Conservation (phyloP, 2,329 filamentous ascomycete species). For the Whalleya microplaca region DNA sequence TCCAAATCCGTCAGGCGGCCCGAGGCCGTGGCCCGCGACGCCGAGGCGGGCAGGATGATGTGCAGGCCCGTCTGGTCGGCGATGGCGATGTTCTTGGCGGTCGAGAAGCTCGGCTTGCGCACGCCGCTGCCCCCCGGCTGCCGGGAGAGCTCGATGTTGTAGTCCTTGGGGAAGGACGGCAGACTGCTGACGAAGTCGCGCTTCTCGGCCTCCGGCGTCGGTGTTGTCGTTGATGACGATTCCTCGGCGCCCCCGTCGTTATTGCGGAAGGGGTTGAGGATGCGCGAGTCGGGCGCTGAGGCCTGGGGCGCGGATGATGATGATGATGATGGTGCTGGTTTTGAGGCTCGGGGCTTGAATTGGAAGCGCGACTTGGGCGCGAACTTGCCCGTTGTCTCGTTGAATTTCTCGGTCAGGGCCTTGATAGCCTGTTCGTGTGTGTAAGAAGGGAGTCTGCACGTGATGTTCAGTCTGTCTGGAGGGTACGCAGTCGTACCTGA, state of each 20-base stretch:
- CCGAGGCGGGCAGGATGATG: conserved; percentile 75
- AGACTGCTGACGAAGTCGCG: conserved; percentile 45
- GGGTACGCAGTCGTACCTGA: conserved; percentile 55
- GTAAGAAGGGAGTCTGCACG: conserved; percentile 8
- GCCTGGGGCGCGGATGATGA: conserved; percentile 45
- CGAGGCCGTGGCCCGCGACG: conserved; percentile 71
- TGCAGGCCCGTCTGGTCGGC: conserved; percentile 69
- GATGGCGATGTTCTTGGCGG: conserved; percentile 65
- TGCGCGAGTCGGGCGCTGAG: conserved; percentile 42
- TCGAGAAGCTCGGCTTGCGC: conserved; percentile 66
- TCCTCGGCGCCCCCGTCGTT: conserved; percentile 22
- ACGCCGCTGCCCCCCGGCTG: conserved; percentile 40
- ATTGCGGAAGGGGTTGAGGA: conserved; percentile 23
- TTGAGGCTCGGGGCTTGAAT: conserved; percentile 69
- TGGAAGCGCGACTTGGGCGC: conserved; percentile 80
- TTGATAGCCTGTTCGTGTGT: conserved; percentile 68
- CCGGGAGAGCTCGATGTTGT: conserved; percentile 62
- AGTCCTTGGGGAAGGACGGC: conserved; percentile 49
- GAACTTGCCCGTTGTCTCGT: conserved; percentile 67
- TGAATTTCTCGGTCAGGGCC: conserved; percentile 76
- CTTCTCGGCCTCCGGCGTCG: conserved; percentile 29
- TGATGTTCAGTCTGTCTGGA: background rate
- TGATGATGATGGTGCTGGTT: too few species aligned
- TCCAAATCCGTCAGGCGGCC: conserved; percentile 72
- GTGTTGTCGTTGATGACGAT: background rate